Evolutionary conservation across 2,329 filamentous ascomycete genomes (phyloP), one percentile per base, ranked within the genome.

Genomic region (Emericellopsis cladophorae): DNA sequence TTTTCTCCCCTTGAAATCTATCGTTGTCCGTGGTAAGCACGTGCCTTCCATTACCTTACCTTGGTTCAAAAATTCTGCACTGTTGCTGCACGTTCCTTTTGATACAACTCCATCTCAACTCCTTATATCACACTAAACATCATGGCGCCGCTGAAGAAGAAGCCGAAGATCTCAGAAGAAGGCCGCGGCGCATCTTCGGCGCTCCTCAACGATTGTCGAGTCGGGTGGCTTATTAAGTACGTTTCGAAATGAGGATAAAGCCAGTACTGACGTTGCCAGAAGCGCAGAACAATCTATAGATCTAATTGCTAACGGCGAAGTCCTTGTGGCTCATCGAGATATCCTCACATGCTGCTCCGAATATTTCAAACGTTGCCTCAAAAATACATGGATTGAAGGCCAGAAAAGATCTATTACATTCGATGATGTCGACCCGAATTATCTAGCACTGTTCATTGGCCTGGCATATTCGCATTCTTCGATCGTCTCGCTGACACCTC

Each of bases 151-250:
- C 15, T 47, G 11, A 53, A 43, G 36, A 56, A 54, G 42, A 54
- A 45, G 33, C 31, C 48, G 5, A 52, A 52, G 37, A 40, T 42
- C 16, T 33, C 46, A 14, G 42, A 47, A 14, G 37, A 44, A 42
- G n/a, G 47, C 42, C 7, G 45, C 42, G 40, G 40, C 44, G 14
- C 44, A 48, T 7, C 37, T n/a, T 53, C 55, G 10, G 40, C 50
- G 22, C 49, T 58, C 9, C 49, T 56, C 5, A 46, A 51, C 1
- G 57, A 61, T 42, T 48, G 46, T 46, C 55, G 57, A 34, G 58
- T 52, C 7, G 49, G 53, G 7, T 61, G 58, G 58, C 53, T 60
- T 3, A 43, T 60, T 7, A 55, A 54, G 58, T 61, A 52, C 23
- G 54, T 48, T 37, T 42, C 39, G 35, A 9, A 31, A n/a, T 40